Evolutionary conservation across 129 eudicot genomes (phyloP).

Genomic region (Rutidosis leptorrhynchoides): DNA sequence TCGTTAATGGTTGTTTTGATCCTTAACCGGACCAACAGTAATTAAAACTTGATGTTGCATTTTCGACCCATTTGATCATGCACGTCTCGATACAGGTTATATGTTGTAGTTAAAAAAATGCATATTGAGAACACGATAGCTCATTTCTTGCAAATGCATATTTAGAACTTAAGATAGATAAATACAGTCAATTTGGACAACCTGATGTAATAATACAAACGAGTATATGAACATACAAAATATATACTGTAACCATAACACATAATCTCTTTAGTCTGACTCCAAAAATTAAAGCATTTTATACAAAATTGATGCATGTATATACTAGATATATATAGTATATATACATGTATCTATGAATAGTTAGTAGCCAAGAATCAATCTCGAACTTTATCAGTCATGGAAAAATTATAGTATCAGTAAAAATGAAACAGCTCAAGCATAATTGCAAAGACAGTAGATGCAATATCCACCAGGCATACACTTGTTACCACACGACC

Average conservation of each 20-base stretch:
- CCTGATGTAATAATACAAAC: background rate
- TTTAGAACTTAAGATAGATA: no score
- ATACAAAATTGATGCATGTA: background rate
- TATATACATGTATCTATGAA: background rate
- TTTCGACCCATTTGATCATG: no score
- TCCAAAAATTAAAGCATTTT: background rate
- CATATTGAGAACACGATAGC: no score
- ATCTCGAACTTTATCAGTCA: background rate
- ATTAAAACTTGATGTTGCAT: no score
- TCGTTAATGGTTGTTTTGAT: no score
- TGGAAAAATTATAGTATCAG: background rate
- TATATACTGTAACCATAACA: background rate
- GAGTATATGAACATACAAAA: background rate
- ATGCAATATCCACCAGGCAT: constrained; percentile 47
- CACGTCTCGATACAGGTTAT: background rate
- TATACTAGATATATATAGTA: no score
- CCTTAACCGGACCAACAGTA: no score
- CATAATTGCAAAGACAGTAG: constrained; percentile 63
- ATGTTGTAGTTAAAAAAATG: no score
- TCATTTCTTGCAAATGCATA: no score
- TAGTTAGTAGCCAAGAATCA: constrained; percentile 8
- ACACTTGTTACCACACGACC: constrained; percentile 58
- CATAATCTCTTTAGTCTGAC: background rate
- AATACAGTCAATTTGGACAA: background rate
- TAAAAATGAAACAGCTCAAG: constrained; percentile 30